Conservation (phyloP, 2,329 filamentous ascomycete species). For the Pseudocercospora cruenta region DNA sequence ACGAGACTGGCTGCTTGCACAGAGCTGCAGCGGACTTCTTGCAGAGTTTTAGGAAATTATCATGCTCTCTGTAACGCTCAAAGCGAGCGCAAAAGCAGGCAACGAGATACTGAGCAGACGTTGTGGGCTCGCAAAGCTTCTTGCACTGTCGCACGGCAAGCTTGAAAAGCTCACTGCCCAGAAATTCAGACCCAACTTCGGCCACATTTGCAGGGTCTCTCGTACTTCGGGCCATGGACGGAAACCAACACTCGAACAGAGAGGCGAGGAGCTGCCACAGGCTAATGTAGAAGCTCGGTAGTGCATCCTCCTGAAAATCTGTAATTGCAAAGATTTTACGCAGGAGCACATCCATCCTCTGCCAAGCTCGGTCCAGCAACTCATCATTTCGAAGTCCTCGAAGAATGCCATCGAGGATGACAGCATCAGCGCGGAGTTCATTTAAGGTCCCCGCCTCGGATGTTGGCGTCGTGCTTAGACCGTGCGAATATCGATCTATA, state of each 20-base stretch:
- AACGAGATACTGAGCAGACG: conserved; percentile 22
- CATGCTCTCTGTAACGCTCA: conserved; percentile 10
- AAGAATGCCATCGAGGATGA: conserved; percentile 13
- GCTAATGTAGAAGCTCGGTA: not conserved
- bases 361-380: conserved; percentile 5
- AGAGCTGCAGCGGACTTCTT: conserved; percentile 10
- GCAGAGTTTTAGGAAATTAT: not conserved
- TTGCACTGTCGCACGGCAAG: conserved; percentile 14
- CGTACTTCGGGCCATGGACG: conserved; percentile 20
- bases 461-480: not conserved
- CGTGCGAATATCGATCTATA: not conserved
- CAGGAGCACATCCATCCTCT: conserved; percentile 5
- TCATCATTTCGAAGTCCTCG: conserved; percentile 10
- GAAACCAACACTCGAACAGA: conserved; percentile 29
- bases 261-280: conserved; percentile 27
- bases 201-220: conserved; percentile 1
- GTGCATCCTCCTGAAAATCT: not conserved
- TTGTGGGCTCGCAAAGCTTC: not conserved
- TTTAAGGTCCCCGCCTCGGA: not conserved
- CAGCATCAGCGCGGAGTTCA: conserved; percentile 5
- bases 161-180: conserved; percentile 17
- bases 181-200: not conserved
- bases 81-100: conserved; percentile 19
- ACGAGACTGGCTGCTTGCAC: conserved; percentile 1
- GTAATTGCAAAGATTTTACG: not conserved